Conservation (phyloP, 2,329 filamentous ascomycete genomes). For the Fusarium sp. region DNA sequence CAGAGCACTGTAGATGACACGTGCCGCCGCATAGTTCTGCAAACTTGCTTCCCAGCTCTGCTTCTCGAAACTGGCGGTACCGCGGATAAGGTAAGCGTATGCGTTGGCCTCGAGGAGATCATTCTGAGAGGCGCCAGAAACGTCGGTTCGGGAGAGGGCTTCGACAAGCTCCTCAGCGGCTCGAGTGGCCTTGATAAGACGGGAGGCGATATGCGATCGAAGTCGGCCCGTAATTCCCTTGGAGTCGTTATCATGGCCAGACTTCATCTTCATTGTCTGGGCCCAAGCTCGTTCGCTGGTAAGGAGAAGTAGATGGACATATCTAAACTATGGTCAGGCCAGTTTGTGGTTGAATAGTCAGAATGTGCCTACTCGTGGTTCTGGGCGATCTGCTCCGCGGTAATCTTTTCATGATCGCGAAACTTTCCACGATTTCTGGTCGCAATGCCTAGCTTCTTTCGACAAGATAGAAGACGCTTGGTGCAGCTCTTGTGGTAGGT, state of each 20-base stretch:
- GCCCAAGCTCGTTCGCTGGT: constrained; percentile 93
- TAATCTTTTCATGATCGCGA: constrained; percentile 74
- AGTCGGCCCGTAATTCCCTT: constrained; percentile 83
- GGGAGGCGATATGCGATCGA: constrained; percentile 88
- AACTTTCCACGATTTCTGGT: constrained; percentile 91
- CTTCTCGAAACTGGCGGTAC: constrained; percentile 86
- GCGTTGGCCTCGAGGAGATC: constrained; percentile 88
- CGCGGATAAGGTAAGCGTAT: constrained; percentile 81
- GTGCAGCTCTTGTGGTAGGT: constrained; percentile 84
- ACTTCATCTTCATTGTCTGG: constrained; percentile 94
- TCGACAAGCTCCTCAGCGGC: constrained; percentile 75
- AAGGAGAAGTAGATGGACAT: constrained; percentile 81
- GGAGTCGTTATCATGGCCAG: constrained; percentile 80
- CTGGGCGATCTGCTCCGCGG: constrained; percentile 77
- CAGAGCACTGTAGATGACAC: constrained; percentile 85
- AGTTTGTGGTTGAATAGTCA: neutral
- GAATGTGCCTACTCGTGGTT: constrained; percentile 75
- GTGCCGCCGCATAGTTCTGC: constrained; percentile 77
- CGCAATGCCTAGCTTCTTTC: constrained; percentile 85
- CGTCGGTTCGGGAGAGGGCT: constrained; percentile 70
- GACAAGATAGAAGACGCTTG: constrained; percentile 82
- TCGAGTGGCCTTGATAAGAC: constrained; percentile 81
- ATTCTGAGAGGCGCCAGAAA: constrained; percentile 72
- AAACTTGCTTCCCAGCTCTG: constrained; percentile 86
- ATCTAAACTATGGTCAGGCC: constrained; percentile 60